Evolutionary conservation across 345 rosid genomes (phyloP), one percentile per base, ranked within the genome.

Genomic region (Stellera chamaejasme): DNA sequence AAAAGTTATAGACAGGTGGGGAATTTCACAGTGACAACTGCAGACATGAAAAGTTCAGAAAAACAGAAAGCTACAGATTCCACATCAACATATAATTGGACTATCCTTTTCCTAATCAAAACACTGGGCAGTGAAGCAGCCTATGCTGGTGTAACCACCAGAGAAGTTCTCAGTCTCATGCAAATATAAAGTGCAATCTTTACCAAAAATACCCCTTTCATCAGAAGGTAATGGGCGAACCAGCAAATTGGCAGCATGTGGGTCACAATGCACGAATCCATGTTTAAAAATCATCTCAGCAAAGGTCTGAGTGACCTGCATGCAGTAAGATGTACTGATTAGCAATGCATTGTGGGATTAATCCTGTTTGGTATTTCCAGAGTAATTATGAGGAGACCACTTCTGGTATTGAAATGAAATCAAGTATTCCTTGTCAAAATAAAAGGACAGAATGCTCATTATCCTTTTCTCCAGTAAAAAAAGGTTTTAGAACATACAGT

Each of bases 271-370:
- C 69, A 88, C 95, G 68, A 92, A 92, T 13, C 96, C 98, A 67
- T 92, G 96, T 70, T 78, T 92, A 68, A 88, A 92, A 79, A 86
- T 92, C 98, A 92, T 92, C 72, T 92, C 96, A 50, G 95, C 90
- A 78, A 92, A 92, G 49, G 82, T 70, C 65, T 79, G 85, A 77
- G 84, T 88, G 52, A 88, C 89, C 98, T 92, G 81, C 65, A 72
- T 43, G 45, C 51, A 15, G 39, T 16, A 56, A 66, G 56, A 16
- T 42, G 46, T 39, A 46, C 10, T 19, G 9, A 52, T 43, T 42
- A 26, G 27, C 8, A 51, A 51, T n/a, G 54, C 8, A 52, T 19
- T 28, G 39, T 32, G 39, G 59, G 58, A 52, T 32, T 32, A 32
- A 32, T 32, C 39, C 39, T 8, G 7, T 32, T 32, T 32, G 39